A percentile compares a stretch with the other conserved stretches of the same genome.
These are phyloP conservation scores for Euphorbia celastroides DNA, from an alignment of 441 rosid genomes.

Conservation along the genomic window DNA sequence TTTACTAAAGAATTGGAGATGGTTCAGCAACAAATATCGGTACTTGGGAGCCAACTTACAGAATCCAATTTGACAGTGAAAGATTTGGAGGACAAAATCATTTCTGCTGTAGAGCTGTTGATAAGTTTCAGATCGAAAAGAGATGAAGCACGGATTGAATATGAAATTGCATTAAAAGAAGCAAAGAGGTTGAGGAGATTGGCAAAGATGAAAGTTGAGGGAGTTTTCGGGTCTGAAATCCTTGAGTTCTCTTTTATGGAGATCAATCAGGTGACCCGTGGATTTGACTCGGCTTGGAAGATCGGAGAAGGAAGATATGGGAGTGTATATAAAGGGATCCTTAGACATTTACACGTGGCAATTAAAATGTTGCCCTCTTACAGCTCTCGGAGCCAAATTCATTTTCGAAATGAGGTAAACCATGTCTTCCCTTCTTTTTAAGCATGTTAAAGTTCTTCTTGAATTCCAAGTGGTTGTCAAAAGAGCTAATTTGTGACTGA, in stretches of 20 bases:
- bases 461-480: not conserved
- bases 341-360: constrained; percentile 65
- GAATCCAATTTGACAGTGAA: constrained; percentile 68
- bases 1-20: constrained; percentile 42
- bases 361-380: constrained; percentile 86
- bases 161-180: constrained; percentile 42
- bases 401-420: constrained; percentile 63
- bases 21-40: constrained; percentile 46
- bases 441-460: not conserved
- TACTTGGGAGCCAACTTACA: constrained; percentile 41
- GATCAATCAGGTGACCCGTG: constrained; percentile 68
- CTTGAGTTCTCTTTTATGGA: constrained; percentile 78
- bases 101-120: constrained; percentile 78
- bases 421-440: constrained; percentile 1
- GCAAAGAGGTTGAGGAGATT: constrained; percentile 38
- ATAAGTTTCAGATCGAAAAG: constrained; percentile 61
- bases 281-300: constrained; percentile 73
- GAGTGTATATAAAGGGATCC: constrained; percentile 68
- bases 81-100: no score
- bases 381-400: constrained; percentile 50
- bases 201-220: constrained; percentile 29
- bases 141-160: constrained; percentile 60
- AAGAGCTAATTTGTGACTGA: no score
- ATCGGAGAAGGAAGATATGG: constrained; percentile 87
- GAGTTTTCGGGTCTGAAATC: constrained; percentile 46